Evolutionary conservation across 371 early-diverging fungal species (phyloP).

Genomic region (Rhizopus arrhizus): DNA sequence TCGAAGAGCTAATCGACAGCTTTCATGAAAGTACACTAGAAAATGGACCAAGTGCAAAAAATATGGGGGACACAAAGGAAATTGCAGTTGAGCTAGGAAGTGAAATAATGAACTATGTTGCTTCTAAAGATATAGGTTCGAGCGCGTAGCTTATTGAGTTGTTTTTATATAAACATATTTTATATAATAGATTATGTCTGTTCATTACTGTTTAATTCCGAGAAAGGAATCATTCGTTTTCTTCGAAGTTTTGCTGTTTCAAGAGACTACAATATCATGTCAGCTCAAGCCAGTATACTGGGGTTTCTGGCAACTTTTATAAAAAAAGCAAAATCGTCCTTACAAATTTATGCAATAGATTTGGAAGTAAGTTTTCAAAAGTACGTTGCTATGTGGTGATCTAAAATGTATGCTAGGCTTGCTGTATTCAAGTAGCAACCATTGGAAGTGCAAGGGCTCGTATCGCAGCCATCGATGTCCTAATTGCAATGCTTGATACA

Average conservation of each 20-base stretch:
- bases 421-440: slow-evolving; percentile 8
- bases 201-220: slow-evolving; percentile 37
- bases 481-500: slow-evolving; percentile 10
- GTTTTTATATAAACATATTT: neutral
- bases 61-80: slow-evolving; percentile 6
- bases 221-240: slow-evolving; percentile 29
- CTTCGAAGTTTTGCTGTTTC: slow-evolving; percentile 18
- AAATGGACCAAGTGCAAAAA: neutral
- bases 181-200: slow-evolving; percentile 37
- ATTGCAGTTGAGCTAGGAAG: slow-evolving; percentile 12
- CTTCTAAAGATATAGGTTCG: slow-evolving; percentile 37
- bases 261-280: slow-evolving; percentile 13
- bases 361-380: slow-evolving; percentile 25
- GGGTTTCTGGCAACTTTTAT: slow-evolving; percentile 37
- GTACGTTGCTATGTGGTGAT: neutral
- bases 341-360: slow-evolving; percentile 33
- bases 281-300: slow-evolving; percentile 29
- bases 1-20: neutral
- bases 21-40: neutral
- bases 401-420: neutral
- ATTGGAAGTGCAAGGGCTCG: slow-evolving; percentile 7
- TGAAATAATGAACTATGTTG: slow-evolving; percentile 29
- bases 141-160: neutral
- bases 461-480: slow-evolving; percentile 14
- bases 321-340: slow-evolving; percentile 12